Base-by-base conservation (phyloP, 2,329 filamentous ascomycete genomes). In the Akanthomyces dipterigenus region DNA sequence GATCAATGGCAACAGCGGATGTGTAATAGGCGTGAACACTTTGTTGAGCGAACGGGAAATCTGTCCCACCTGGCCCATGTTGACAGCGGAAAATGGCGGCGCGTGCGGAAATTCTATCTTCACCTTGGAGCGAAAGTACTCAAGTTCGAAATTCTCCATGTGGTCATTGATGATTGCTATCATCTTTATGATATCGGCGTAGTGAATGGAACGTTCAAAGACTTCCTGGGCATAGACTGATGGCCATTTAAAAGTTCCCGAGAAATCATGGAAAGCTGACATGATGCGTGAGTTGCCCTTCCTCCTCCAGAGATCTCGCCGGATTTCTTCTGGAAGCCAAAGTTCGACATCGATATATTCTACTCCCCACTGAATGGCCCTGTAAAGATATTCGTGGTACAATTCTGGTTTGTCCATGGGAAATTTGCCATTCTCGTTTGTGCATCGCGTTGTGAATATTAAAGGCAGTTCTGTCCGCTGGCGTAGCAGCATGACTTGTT, bases 241-340 rank as follows among this genome's bases (percentile, higher is more conserved):
- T 1, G 88, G 88, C 91, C 91, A 96, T 68, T 88, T 90, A 80
- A 93, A 93, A 1, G 80, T 87, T 1, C 90, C 89, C 0, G 90
- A 92, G 69, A 93, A 93, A 76, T 95, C 91, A 72, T 96, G 91
- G 69, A 93, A 95, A 14, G 91, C 91, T n/a, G 90, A 93, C 78
- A 96, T 92, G 73, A 96, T 91, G 65, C 88, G 88, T 69, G 88
- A 93, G 73, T 86, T 89, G 2, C 90, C 90, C 66, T 88, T 88
- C 59, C 84, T 81, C 66, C 88, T 83, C 58, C 85, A 88, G 11
- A 96, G 75, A 63, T 78, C 81, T 64, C 80, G 80, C 64, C 91
- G 81, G 61, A 96, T 90, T 7, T 84, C 78, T 70, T 93, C 90
- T 1, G 91, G 91, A 42, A 96, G 81, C 89, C 91, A 95, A 43